Evolutionary conservation across 2,329 filamentous ascomycete species (phyloP), one percentile per base, ranked within the genome.

Genomic region (Fusarium avenaceum): DNA sequence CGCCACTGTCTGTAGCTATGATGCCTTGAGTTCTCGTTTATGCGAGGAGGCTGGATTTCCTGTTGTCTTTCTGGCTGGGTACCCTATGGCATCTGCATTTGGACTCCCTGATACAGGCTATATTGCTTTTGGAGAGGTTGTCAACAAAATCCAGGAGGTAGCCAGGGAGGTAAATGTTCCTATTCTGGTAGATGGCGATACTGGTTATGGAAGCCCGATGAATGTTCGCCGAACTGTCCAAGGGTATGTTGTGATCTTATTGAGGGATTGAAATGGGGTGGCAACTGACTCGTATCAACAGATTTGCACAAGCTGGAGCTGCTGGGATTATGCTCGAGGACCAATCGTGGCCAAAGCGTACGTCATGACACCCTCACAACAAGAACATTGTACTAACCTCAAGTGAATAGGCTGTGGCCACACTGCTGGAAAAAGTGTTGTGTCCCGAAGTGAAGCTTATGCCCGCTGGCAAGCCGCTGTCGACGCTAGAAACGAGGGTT

Each of bases 281-380:
- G 26, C 8, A 28, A 6, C 14, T 57, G 17, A 56, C n/a, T 57
- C 26, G 1, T 22, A 15, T 4, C 14, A n/a, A 15, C 63, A 75
- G 74, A 8, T 84, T 80, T 65, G 81, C 82, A 0, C 64, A 72
- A 6, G 81, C 81, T 2, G 81, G 78, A 17, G 78, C 78, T 17
- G 77, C 78, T 5, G 78, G 78, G 0, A 63, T 79, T 30, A 78
- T 79, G 80, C 82, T 84, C 55, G 82, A 84, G 57, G 81, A 84
- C 54, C 82, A 84, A 63, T 82, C 80, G 1, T 84, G 82, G 82
- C 82, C 82, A 8, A 84, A 84, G 57, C 72, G 82, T 84, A 45
- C 1, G 54, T 53, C n/a, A 56, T 66, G 77, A 33, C 13, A 19
- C 20, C 13, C 6, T 4, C 17, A 4, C 22, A 24, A 6, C 5